phyloP scores from a whole-genome alignment of 1,284 basidiomycete genomes.

The Tilletia setariae region DNA sequence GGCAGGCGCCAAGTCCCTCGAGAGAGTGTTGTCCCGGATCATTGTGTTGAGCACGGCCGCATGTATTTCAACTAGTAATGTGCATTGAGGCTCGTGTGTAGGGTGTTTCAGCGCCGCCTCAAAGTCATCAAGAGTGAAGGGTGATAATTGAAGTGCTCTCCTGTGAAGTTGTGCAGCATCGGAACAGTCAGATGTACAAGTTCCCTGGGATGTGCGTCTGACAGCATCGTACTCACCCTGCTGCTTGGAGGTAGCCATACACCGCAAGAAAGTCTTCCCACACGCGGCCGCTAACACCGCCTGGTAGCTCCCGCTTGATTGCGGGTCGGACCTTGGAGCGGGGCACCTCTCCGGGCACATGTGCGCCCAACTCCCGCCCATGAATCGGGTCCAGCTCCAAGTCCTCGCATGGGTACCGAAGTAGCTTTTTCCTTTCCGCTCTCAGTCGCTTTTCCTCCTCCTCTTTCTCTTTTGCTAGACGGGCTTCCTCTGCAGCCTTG shows the following conservation, averaged over 20 bases:
- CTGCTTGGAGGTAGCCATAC: slow-evolving; percentile 89
- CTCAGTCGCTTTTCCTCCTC: slow-evolving; percentile 64
- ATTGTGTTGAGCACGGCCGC: slow-evolving; percentile 82
- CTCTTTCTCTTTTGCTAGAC: slow-evolving; percentile 62
- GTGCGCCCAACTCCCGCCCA: slow-evolving; percentile 44
- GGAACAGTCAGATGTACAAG: not conserved
- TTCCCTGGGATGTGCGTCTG: too few species aligned
- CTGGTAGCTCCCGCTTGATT: slow-evolving; percentile 22
- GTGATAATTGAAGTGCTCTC: slow-evolving; percentile 80
- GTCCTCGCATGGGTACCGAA: slow-evolving; percentile 67
- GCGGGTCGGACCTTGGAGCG: slow-evolving; percentile 25
- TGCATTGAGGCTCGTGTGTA: slow-evolving; percentile 67
- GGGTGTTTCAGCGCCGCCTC: slow-evolving; percentile 80
- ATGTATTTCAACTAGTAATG: slow-evolving; percentile 81
- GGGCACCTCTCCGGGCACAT: slow-evolving; percentile 74
- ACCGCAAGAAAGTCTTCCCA: slow-evolving; percentile 82
- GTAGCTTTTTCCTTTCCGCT: slow-evolving; percentile 76
- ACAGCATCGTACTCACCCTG: not conserved
- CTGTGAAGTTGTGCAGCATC: slow-evolving; percentile 59
- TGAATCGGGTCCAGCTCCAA: slow-evolving; percentile 54
- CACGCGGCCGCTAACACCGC: slow-evolving; percentile 65
- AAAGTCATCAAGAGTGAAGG: slow-evolving; percentile 89
- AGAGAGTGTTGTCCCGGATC: slow-evolving; percentile 68
- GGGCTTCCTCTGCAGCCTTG: slow-evolving; percentile 50
- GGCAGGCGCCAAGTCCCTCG: slow-evolving; percentile 60